phyloP scores from a whole-genome alignment of 257 asterid species.

The Apocynum venetum region DNA sequence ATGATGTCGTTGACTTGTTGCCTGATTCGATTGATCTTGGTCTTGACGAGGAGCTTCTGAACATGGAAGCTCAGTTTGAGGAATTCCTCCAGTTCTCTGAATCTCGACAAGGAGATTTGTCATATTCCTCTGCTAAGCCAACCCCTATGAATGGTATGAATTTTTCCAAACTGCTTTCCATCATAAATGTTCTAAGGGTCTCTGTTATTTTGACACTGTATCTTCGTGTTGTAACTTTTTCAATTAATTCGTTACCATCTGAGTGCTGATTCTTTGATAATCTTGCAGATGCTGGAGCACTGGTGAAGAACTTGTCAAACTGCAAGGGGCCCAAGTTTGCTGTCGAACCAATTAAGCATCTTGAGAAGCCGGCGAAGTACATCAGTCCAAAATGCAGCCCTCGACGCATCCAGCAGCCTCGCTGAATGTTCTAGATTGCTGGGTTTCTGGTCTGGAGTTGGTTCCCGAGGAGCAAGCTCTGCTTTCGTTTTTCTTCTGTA shows the following conservation, averaged over 20 bases:
- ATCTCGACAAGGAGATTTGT: conserved; percentile 28
- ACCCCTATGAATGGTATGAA: conserved; percentile 38
- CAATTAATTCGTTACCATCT: not conserved
- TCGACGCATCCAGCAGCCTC: conserved; percentile 90
- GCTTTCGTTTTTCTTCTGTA: conserved; percentile 44
- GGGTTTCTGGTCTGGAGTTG: conserved; percentile 27
- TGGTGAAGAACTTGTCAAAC: conserved; percentile 38
- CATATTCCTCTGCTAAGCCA: conserved; percentile 24
- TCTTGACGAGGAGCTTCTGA: conserved; percentile 71
- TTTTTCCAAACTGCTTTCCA: not conserved
- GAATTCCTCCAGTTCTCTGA: conserved; percentile 66
- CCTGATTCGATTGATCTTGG: conserved; percentile 78
- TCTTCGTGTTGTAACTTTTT: not conserved
- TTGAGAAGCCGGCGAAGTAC: conserved; percentile 68
- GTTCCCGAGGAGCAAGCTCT: conserved; percentile 11
- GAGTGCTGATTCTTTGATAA: not conserved
- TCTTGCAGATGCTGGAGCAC: conserved; percentile 32
- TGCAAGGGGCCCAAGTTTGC: conserved; percentile 39
- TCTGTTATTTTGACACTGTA: not conserved
- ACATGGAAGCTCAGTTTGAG: conserved; percentile 86
- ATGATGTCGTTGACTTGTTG: conserved; percentile 45
- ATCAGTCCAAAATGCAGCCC: conserved; percentile 64
- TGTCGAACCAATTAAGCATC: conserved; percentile 34
- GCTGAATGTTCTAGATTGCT: conserved; percentile 33
- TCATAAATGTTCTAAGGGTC: not conserved